Evolutionary conservation across 768 basidiomycete genomes (phyloP).

Genomic region (Auricularia heimuer): DNA sequence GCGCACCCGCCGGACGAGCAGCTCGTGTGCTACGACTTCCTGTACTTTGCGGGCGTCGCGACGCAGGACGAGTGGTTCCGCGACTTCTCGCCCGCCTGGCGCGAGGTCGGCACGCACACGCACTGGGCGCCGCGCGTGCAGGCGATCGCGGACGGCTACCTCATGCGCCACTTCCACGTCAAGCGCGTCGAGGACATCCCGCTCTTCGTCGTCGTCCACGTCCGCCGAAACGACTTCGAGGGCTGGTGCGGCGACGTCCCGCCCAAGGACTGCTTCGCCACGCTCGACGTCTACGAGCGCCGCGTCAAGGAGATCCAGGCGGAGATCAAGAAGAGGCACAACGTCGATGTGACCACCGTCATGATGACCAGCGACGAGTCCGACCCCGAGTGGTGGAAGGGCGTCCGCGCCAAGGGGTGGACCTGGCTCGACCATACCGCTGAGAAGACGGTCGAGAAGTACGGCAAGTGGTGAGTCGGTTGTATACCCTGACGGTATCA

Average conservation of each 20-base stretch:
- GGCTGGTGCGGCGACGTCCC: conserved; percentile 34
- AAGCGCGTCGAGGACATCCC: conserved; percentile 32
- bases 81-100: conserved; percentile 52
- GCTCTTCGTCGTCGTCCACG: conserved; percentile 49
- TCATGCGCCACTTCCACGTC: conserved; percentile 18
- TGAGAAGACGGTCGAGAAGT: conserved; percentile 30
- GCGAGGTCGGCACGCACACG: conserved; percentile 42
- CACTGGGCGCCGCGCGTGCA: conserved; percentile 37
- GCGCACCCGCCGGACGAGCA: conserved; percentile 28
- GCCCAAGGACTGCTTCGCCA: conserved; percentile 37
- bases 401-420: conserved; percentile 43
- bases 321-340: conserved; percentile 28
- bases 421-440: conserved; percentile 37
- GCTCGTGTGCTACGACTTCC: conserved; percentile 31
- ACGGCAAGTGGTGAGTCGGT: conserved; percentile 39
- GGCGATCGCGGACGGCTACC: conserved; percentile 34
- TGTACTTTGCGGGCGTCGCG: conserved; percentile 28
- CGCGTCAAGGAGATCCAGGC: conserved; percentile 47
- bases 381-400: conserved; percentile 49
- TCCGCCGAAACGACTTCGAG: conserved; percentile 46
- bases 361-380: conserved; percentile 59
- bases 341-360: conserved; percentile 32
- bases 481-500: neutral
- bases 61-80: conserved; percentile 19
- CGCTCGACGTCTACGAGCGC: conserved; percentile 41